These are phyloP conservation scores for Suhomyces sp. DNA, from an alignment of 805 yeast genomes.

Conservation along the genomic window DNA sequence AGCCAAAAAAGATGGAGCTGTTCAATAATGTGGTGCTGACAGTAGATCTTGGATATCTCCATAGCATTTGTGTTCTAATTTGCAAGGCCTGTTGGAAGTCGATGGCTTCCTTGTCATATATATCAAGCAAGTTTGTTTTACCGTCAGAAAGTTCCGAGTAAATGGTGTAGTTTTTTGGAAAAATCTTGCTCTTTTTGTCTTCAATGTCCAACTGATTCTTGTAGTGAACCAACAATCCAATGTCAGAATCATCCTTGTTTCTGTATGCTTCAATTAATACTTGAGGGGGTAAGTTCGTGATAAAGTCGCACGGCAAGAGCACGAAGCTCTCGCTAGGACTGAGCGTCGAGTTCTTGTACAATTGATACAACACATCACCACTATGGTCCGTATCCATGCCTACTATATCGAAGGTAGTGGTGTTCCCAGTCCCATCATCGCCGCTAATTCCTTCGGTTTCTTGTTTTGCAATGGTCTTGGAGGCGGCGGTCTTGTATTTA, in stretches of 20 bases:
- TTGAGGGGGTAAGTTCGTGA: constrained; percentile 90
- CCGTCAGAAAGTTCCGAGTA: constrained; percentile 49
- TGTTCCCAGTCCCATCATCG: constrained; percentile 16
- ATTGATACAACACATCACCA: constrained; percentile 57
- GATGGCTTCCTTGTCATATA: constrained; percentile 65
- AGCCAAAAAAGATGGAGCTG: constrained; percentile 57
- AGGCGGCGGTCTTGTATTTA: constrained; percentile 43
- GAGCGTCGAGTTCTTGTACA: constrained; percentile 41
- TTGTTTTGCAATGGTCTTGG: constrained; percentile 12
- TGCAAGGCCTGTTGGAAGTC: constrained; percentile 69
- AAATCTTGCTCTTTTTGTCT: constrained; percentile 62
- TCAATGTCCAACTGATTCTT: constrained; percentile 69
- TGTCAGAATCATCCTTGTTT: constrained; percentile 60
- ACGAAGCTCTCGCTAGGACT: constrained; percentile 50
- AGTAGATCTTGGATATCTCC: constrained; percentile 79
- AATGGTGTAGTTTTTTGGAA: constrained; percentile 65
- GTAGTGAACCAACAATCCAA: constrained; percentile 77
- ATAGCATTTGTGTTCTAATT: constrained; percentile 80
- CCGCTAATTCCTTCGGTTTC: constrained; percentile 1
- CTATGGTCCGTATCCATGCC: constrained; percentile 48
- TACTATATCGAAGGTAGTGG: constrained; percentile 22
- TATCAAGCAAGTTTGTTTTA: constrained; percentile 59
- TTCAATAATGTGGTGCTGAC: constrained; percentile 76
- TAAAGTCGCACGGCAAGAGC: constrained; percentile 89
- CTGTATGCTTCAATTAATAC: constrained; percentile 81